Evolutionary conservation across 345 rosid species (phyloP).

Genomic region (Hibiscus mutabilis): DNA sequence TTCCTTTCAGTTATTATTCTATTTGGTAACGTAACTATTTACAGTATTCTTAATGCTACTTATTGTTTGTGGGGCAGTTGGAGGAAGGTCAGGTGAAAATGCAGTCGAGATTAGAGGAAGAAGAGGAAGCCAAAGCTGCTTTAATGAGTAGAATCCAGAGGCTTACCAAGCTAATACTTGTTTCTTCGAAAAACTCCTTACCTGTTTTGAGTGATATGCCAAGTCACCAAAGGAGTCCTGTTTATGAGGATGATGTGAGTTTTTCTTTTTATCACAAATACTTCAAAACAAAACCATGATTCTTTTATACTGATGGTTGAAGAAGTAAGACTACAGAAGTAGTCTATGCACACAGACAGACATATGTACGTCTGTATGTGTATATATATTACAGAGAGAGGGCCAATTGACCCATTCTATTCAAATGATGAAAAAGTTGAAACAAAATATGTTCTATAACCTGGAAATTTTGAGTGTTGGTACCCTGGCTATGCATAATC

Average conservation of each 20-base stretch:
- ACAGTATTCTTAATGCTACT: not conserved
- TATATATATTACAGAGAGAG: not conserved
- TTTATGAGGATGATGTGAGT: slow-evolving; percentile 72
- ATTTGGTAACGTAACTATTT: not conserved
- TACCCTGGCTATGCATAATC: not conserved
- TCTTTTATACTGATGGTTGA: not conserved
- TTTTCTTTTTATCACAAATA: slow-evolving; percentile 14
- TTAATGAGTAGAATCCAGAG: slow-evolving; percentile 98
- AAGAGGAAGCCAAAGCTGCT: slow-evolving; percentile 99
- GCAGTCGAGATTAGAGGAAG: slow-evolving; percentile 99
- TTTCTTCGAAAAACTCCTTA: slow-evolving; percentile 80
- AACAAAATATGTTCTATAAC: not conserved
- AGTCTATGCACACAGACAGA: not conserved
- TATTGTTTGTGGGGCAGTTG: slow-evolving; percentile 40
- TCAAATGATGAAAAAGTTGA: not conserved
- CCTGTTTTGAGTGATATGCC: slow-evolving; percentile 68
- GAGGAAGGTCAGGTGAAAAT: slow-evolving; percentile 99
- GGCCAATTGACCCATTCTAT: not conserved
- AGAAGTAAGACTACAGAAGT: not conserved
- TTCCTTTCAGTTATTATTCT: slow-evolving; percentile 3
- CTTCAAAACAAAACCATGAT: not conserved
- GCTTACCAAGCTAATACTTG: slow-evolving; percentile 95
- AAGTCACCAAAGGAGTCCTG: slow-evolving; percentile 56
- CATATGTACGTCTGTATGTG: too few species aligned
- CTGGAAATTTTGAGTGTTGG: not conserved